Evolutionary conservation across 2,329 filamentous ascomycete species (phyloP).

Genomic region (Hysterium pulicare): DNA sequence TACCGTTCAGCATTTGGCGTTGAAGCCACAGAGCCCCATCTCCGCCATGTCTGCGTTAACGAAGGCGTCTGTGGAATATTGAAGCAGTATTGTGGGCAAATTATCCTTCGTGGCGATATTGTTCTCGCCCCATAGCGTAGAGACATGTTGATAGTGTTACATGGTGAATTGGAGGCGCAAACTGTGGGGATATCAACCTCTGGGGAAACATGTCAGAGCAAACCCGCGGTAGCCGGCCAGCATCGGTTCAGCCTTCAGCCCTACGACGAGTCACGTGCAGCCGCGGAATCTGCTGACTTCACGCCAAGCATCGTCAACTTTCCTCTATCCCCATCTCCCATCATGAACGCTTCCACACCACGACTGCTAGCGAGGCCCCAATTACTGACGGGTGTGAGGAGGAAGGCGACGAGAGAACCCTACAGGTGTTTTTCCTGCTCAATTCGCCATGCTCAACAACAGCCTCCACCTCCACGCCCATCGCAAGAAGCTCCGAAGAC

Average conservation of each 20-base stretch:
- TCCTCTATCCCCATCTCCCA: conserved; percentile 9
- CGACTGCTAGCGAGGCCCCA: conserved; percentile 26
- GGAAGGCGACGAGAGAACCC: conserved; percentile 18
- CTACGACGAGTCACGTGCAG: conserved; percentile 24
- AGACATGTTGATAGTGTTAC: conserved; percentile 30
- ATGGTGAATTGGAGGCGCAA: conserved; percentile 12
- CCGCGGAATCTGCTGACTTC: conserved; percentile 20
- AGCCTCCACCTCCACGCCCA: conserved; percentile 33
- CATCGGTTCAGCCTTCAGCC: conserved; percentile 21
- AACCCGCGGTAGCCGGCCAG: conserved; percentile 25
- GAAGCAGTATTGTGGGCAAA: conserved; percentile 10
- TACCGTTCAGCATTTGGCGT: conserved; percentile 59
- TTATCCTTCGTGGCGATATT: conserved; percentile 16
- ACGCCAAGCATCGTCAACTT: conserved; percentile 23
- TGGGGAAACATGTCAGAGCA: conserved; percentile 16
- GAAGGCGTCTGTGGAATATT: conserved; percentile 14
- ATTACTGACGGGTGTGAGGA: conserved; percentile 22
- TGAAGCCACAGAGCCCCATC: conserved; percentile 57
- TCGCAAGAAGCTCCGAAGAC: conserved; percentile 50
- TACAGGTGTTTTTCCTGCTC: conserved; percentile 54
- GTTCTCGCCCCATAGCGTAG: conserved; percentile 28
- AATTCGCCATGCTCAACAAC: conserved; percentile 36
- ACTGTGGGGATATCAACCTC: conserved; percentile 22
- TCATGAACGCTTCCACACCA: conserved; percentile 26
- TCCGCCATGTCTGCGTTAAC: conserved; percentile 25